A percentile compares a stretch with the other conserved stretches of the same genome.
Evolutionary conservation across 2,329 filamentous ascomycete species (phyloP).

Genomic region (Paecilomyces dactylethromorphus): DNA sequence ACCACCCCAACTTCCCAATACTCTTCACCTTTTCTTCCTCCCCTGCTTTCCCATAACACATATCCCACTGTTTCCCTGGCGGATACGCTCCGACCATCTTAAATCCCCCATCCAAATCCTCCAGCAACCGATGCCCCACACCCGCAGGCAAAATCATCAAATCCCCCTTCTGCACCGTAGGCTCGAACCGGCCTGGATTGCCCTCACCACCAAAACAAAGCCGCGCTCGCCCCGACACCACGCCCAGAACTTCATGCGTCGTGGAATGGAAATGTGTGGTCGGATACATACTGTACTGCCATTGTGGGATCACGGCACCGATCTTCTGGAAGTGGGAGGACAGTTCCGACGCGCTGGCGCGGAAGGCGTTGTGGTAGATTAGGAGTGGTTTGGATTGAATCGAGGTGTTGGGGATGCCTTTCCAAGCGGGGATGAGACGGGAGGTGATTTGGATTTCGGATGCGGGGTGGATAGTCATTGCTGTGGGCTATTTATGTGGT

Average conservation of each 20-base stretch:
- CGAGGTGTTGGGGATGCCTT: slow-evolving; percentile 57
- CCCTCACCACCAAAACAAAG: slow-evolving; percentile 62
- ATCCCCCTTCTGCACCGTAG: slow-evolving; percentile 52
- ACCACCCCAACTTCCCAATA: slow-evolving; percentile 50
- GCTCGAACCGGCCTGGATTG: slow-evolving; percentile 53
- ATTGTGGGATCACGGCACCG: slow-evolving; percentile 55
- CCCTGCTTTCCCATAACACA: slow-evolving; percentile 59
- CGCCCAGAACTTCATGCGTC: slow-evolving; percentile 59
- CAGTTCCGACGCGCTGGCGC: slow-evolving; percentile 43
- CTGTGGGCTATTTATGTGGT: slow-evolving; percentile 1
- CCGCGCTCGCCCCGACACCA: slow-evolving; percentile 51
- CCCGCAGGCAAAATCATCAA: slow-evolving; percentile 61
- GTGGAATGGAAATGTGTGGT: slow-evolving; percentile 63
- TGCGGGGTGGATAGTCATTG: slow-evolving; percentile 39
- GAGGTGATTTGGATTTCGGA: slow-evolving; percentile 50
- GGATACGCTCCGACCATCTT: slow-evolving; percentile 65
- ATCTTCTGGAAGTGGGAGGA: slow-evolving; percentile 50
- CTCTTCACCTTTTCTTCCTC: slow-evolving; percentile 48
- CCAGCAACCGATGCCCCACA: slow-evolving; percentile 56
- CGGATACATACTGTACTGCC: slow-evolving; percentile 63
- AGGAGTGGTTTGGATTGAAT: slow-evolving; percentile 58
- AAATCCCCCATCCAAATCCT: slow-evolving; percentile 51
- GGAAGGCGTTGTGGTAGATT: slow-evolving; percentile 59
- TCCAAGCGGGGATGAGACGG: slow-evolving; percentile 53
- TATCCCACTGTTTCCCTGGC: slow-evolving; percentile 54